A percentile compares a stretch with the other conserved stretches of the same genome.
These are phyloP conservation scores for Lachancea kluyveri DNA, from an alignment of 805 yeast species.

Conservation along the genomic window DNA sequence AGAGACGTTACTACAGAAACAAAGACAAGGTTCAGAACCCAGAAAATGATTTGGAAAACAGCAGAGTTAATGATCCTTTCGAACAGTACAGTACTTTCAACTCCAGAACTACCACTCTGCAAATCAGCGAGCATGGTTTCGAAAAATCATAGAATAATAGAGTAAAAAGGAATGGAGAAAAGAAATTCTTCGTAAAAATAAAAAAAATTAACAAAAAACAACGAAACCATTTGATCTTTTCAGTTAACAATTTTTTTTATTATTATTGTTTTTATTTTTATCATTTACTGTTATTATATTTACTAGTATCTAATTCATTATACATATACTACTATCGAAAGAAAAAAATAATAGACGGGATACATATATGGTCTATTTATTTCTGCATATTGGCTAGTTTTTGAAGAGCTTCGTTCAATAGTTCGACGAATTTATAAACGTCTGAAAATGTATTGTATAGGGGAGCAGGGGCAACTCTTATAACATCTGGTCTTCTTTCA, in stretches of 20 bases:
- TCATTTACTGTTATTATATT: too few species aligned
- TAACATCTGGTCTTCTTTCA: slow-evolving; percentile 86
- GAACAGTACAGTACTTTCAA: slow-evolving; percentile 51
- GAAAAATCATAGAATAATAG: too few species aligned
- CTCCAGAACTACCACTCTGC: slow-evolving; percentile 45
- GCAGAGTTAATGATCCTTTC: slow-evolving; percentile 44
- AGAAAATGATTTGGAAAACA: slow-evolving; percentile 55
- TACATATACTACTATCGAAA: too few species aligned
- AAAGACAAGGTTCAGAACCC: slow-evolving; percentile 45
- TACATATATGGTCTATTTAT: too few species aligned
- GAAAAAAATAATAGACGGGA: too few species aligned
- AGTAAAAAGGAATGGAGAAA: too few species aligned
- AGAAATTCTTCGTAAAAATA: too few species aligned
- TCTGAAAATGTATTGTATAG: slow-evolving; percentile 74
- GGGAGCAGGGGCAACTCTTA: slow-evolving; percentile 83
- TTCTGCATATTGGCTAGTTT: slow-evolving; percentile 3
- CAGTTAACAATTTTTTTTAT: too few species aligned
- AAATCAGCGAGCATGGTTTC: slow-evolving; percentile 11
- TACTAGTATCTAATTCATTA: too few species aligned
- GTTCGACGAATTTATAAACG: slow-evolving; percentile 40
- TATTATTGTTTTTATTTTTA: too few species aligned
- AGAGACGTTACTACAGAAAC: slow-evolving; percentile 48
- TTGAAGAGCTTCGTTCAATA: slow-evolving; percentile 39
- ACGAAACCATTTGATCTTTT: too few species aligned
- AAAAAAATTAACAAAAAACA: too few species aligned